These are phyloP conservation scores for Paracorniculantispora psalliotae DNA, from an alignment of 2,329 filamentous ascomycete genomes.

Conservation along the genomic window DNA sequence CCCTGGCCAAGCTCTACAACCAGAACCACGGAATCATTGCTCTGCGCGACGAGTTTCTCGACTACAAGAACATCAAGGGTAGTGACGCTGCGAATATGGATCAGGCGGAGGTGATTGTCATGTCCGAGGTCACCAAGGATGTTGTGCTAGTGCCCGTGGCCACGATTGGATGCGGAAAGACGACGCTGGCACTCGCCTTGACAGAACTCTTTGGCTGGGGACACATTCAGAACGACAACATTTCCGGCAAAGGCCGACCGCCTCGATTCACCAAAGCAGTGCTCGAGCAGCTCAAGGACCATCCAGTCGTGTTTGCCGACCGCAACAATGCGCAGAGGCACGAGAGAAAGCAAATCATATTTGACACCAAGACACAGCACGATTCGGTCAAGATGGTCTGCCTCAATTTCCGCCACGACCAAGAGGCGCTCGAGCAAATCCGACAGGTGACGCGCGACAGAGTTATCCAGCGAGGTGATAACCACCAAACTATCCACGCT, in stretches of 20 bases:
- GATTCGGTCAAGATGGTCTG: conserved; percentile 70
- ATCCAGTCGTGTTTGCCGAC: conserved; percentile 79
- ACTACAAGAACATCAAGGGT: conserved; percentile 77
- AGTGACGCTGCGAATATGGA: conserved; percentile 81
- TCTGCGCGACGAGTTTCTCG: conserved; percentile 81
- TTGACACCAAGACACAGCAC: conserved; percentile 63
- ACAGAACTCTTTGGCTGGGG: conserved; percentile 84
- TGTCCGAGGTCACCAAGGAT: conserved; percentile 56
- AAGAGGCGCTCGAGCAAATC: conserved; percentile 69
- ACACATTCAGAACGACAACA: conserved; percentile 95
- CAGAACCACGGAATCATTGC: conserved; percentile 93
- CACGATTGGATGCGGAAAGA: conserved; percentile 95
- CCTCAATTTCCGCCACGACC: conserved; percentile 80
- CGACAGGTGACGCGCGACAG: conserved; percentile 70
- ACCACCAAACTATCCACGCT: conserved; percentile 96
- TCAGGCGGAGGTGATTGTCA: conserved; percentile 40
- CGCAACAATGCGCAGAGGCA: conserved; percentile 89
- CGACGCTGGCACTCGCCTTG: conserved; percentile 79
- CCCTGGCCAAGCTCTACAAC: conserved; percentile 67
- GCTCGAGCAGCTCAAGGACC: conserved; percentile 56
- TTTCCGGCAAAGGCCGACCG: conserved; percentile 72
- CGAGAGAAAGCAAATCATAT: conserved; percentile 82
- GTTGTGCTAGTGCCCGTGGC: conserved; percentile 86
- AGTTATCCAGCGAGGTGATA: conserved; percentile 82
- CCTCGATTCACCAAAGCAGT: conserved; percentile 71